Conservation (phyloP, 1,284 basidiomycete species). For the Bjerkandera adusta region DNA sequence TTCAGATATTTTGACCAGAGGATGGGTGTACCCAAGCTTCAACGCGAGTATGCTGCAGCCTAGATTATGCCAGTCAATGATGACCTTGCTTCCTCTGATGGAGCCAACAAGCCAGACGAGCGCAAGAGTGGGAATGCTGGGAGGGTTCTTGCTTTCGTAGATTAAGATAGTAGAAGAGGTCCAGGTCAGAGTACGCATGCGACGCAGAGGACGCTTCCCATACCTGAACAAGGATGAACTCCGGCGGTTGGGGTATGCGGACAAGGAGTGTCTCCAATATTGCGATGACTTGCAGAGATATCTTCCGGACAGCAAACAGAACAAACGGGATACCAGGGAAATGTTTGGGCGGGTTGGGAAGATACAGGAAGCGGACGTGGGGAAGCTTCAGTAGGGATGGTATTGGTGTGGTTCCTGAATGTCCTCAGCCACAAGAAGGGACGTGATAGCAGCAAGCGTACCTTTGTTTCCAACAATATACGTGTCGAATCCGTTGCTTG, state of each 20-base stretch:
- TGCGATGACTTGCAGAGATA: conserved; percentile 64
- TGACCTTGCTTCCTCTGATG: conserved; percentile 75
- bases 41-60: conserved; percentile 93
- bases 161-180: conserved; percentile 1
- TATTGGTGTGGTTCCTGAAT: conserved; percentile 71
- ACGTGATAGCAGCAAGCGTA: conserved; percentile 32
- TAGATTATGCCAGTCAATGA: conserved; percentile 99
- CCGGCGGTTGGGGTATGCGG: conserved; percentile 66
- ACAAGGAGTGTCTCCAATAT: conserved; percentile 66
- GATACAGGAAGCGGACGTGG: conserved; percentile 62
- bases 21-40: conserved; percentile 66
- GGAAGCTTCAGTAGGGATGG: conserved; percentile 64
- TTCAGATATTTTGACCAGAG: conserved; percentile 74
- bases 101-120: conserved; percentile 76
- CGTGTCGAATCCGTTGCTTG: conserved; percentile 77
- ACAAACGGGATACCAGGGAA: conserved; percentile 69
- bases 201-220: conserved; percentile 22
- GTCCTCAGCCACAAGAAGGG: neutral
- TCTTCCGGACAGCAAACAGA: conserved; percentile 78
- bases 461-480: conserved; percentile 87
- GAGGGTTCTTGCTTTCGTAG: conserved; percentile 76
- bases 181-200: neutral
- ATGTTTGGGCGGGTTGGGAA: conserved; percentile 62
- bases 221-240: conserved; percentile 90
- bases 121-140: conserved; percentile 91